phyloP scores from a whole-genome alignment of 2,329 filamentous ascomycete species.

The Colletotrichum zoysiae region DNA sequence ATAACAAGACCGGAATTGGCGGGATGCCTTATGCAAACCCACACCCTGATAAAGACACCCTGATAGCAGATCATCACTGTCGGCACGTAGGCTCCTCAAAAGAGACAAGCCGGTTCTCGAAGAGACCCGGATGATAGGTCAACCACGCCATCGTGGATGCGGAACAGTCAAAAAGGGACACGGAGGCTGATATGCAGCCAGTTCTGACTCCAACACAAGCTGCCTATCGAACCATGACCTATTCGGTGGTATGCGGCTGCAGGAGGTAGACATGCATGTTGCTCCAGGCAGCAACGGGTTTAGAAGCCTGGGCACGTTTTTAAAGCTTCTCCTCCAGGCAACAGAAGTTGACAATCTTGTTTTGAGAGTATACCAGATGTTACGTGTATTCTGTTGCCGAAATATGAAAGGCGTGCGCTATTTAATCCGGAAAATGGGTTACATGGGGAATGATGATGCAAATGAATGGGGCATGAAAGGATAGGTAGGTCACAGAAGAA shows the following conservation, averaged over 20 bases:
- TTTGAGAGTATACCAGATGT: not conserved
- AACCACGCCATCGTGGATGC: not conserved
- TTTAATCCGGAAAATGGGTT: too few species aligned
- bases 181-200: not conserved
- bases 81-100: not conserved
- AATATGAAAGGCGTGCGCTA: not conserved
- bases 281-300: not conserved
- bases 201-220: not conserved
- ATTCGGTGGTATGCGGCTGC: not conserved
- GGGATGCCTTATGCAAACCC: not conserved
- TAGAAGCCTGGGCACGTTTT: not conserved
- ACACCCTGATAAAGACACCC: not conserved
- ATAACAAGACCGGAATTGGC: not conserved
- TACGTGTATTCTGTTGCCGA: not conserved
- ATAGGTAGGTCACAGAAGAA: too few species aligned
- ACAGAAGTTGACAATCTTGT: not conserved
- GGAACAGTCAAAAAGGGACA: not conserved
- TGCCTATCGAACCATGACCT: not conserved
- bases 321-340: not conserved
- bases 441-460: too few species aligned
- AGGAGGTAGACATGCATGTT: not conserved
- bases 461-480: too few species aligned
- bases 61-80: not conserved
- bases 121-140: too few species aligned
- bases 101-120: not conserved